These are phyloP conservation scores for Geotrichum australiense DNA, from an alignment of 1,139 yeast genomes.

Conservation along the genomic window DNA sequence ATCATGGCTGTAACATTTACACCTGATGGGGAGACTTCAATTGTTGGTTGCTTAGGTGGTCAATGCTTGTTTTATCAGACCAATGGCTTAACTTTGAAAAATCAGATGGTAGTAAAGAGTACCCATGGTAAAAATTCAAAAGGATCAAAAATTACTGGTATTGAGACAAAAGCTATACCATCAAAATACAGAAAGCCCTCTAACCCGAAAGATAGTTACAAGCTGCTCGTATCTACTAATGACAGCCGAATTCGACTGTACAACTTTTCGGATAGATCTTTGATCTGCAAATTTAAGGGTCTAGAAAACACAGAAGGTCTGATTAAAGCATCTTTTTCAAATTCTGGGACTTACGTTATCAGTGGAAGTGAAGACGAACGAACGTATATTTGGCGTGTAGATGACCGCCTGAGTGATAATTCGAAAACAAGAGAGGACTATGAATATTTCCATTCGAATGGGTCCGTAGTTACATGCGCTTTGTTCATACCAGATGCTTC, in stretches of 20 bases:
- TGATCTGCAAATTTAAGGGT: slow-evolving; percentile 71
- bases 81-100: slow-evolving; percentile 50
- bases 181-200: slow-evolving; percentile 4
- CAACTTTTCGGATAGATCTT: slow-evolving; percentile 46
- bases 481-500: slow-evolving; percentile 74
- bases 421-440: slow-evolving; percentile 32
- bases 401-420: slow-evolving; percentile 15
- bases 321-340: slow-evolving; percentile 59
- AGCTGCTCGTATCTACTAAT: slow-evolving; percentile 49
- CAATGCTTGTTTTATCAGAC: slow-evolving; percentile 57
- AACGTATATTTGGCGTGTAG: slow-evolving; percentile 54
- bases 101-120: slow-evolving; percentile 49
- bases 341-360: slow-evolving; percentile 41
- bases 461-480: slow-evolving; percentile 66
- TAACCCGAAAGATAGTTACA: not conserved
- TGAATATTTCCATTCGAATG: slow-evolving; percentile 73
- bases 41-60: slow-evolving; percentile 83
- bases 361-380: slow-evolving; percentile 44
- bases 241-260: slow-evolving; percentile 72
- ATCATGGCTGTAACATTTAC: slow-evolving; percentile 67
- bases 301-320: slow-evolving; percentile 63
- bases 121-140: slow-evolving; percentile 32
- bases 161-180: slow-evolving; percentile 26
- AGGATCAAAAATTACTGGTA: slow-evolving; percentile 35
- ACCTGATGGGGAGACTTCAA: slow-evolving; percentile 58